Evolutionary conservation across 208 protist genomes (phyloP), one percentile per base, ranked within the genome.

Genomic region (Crithidia thermophila): DNA sequence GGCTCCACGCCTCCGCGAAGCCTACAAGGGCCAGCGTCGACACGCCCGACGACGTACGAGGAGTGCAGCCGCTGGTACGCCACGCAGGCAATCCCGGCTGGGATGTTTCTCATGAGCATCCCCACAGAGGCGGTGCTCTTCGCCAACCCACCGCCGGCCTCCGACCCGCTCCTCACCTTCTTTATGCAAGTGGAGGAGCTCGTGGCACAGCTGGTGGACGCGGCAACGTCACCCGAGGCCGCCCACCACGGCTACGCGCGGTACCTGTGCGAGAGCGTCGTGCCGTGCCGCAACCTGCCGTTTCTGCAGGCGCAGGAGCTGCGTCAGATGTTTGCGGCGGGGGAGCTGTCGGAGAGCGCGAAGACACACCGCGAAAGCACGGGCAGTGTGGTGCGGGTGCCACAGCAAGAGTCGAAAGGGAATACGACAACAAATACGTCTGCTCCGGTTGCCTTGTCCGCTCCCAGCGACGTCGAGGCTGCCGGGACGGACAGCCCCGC

Each of bases 171-270:
- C 28, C 79, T 88, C 6, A 55, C 49, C 21, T 93, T 84, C 46
- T 93, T 90, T 61, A 84, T 93, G 68, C 71, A 92, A 46, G 66
- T 94, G 25, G 89, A 94, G 65, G 86, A 94, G 30, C 51, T 94
- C 28, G 73, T 90, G 28, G 89, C 70, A 3, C 87, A 92, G 73
- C 71, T 94, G 18, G 72, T 93, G 49, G 77, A 73, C 20, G 84
- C 72, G 4, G 78, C 58, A 18, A 75, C 58, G 49, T 79, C 84
- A 16, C 34, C 30, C 21, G 27, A 10, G 21, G 74, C 82, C 16
- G 66, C 85, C 16, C 85, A 94, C 51, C 70, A 84, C 60, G 77
- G 72, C n/a, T 94, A 93, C 66, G 78, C 81, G 34, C 37, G 77
- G 16, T 94, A 94, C 61, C 77, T 92, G 13, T 86, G 86, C 49